A percentile compares a stretch with the other conserved stretches of the same genome.
phyloP scores from a whole-genome alignment of 805 yeast species.

The Ogataea ganodermae region DNA sequence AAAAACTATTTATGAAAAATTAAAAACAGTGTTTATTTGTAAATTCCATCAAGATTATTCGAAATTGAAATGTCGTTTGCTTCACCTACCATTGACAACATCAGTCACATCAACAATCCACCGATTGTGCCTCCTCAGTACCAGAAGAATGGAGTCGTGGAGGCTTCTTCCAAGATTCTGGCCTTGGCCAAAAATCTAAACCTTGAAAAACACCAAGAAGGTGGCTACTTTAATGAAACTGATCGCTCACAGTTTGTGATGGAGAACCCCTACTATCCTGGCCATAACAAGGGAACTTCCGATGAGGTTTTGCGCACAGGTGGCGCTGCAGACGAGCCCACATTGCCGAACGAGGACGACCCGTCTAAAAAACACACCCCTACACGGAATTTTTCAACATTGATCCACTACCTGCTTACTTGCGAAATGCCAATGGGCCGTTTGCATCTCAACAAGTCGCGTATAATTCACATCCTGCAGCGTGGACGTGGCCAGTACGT shows the following conservation, averaged over 20 bases:
- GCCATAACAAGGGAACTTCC: constrained; percentile 26
- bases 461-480: constrained; percentile 57
- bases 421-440: constrained; percentile 53
- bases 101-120: constrained; percentile 17
- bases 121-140: constrained; percentile 28
- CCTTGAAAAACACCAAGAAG: constrained; percentile 51
- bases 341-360: constrained; percentile 17
- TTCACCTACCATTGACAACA: constrained; percentile 27
- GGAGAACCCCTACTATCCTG: constrained; percentile 41
- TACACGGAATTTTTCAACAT: constrained; percentile 47
- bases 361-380: constrained; percentile 24
- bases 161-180: constrained; percentile 26
- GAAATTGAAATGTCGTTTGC: neutral
- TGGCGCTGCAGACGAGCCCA: constrained; percentile 12
- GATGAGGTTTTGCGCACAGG: constrained; percentile 20
- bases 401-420: constrained; percentile 54
- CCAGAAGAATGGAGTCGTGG: constrained; percentile 11
- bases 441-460: constrained; percentile 51
- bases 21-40: neutral
- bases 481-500: constrained; percentile 59
- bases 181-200: constrained; percentile 39
- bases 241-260: constrained; percentile 50
- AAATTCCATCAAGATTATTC: neutral
- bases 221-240: constrained; percentile 59
- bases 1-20: neutral